Conservation (phyloP, 2,329 filamentous ascomycete species). For the Polytolypa hystricis region DNA sequence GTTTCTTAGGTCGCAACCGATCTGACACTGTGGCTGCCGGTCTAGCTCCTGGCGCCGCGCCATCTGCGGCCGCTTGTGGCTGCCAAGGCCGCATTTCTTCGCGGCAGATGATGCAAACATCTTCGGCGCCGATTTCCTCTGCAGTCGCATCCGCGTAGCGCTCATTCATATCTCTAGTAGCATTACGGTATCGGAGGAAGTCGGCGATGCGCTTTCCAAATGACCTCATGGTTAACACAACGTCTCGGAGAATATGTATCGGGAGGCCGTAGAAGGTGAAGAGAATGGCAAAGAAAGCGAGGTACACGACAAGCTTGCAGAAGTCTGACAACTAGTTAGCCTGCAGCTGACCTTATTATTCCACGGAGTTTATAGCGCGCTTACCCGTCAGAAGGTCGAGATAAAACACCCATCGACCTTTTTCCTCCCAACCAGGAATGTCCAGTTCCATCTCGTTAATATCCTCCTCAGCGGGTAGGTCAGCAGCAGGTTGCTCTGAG, state of each 20-base stretch:
- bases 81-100: conserved; percentile 87
- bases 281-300: conserved; percentile 86
- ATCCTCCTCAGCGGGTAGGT: conserved; percentile 56
- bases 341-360: conserved; percentile 47
- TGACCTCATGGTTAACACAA: conserved; percentile 86
- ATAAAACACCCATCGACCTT: conserved; percentile 83
- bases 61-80: conserved; percentile 35
- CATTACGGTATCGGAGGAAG: conserved; percentile 79
- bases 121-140: conserved; percentile 73
- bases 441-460: conserved; percentile 91
- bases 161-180: conserved; percentile 85
- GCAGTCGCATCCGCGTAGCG: conserved; percentile 80
- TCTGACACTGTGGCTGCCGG: conserved; percentile 51
- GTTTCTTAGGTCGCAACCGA: conserved; percentile 79
- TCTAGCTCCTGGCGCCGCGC: conserved; percentile 18
- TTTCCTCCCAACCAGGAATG: conserved; percentile 90
- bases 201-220: conserved; percentile 85
- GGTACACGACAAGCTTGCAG: conserved; percentile 78
- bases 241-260: conserved; percentile 90
- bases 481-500: conserved; percentile 24
- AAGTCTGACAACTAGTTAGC: conserved; percentile 50
- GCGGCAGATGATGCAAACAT: conserved; percentile 94
- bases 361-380: conserved; percentile 15
- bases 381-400: conserved; percentile 72
- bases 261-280: conserved; percentile 90